These are phyloP conservation scores for Sporothrix globosa DNA, from an alignment of 2,329 filamentous ascomycete species.

Conservation along the genomic window DNA sequence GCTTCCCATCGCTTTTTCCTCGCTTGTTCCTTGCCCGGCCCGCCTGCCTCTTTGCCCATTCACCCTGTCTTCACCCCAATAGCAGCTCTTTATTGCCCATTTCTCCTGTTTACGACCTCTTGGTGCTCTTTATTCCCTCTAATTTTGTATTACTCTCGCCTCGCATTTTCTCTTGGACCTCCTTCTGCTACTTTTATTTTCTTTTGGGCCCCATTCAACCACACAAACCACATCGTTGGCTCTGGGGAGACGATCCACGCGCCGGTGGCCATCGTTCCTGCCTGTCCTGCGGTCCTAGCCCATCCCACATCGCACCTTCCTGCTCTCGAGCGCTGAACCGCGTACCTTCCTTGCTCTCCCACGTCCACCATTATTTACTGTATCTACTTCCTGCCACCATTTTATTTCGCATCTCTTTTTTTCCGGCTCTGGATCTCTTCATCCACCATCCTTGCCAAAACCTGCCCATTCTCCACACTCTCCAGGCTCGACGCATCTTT, in stretches of 20 bases:
- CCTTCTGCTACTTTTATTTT: too few relatives aligned
- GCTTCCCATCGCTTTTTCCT: background rate
- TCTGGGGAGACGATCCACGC: constrained; percentile 14
- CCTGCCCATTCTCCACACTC: background rate
- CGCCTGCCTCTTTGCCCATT: constrained; percentile 4
- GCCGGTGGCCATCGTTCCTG: constrained; percentile 13
- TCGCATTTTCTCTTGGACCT: background rate
- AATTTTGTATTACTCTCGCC: background rate
- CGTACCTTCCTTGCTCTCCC: background rate
- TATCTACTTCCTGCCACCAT: background rate
- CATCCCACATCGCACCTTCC: constrained; percentile 12
- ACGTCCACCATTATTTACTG: background rate
- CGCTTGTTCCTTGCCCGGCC: background rate
- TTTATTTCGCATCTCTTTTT: background rate
- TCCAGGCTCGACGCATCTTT: background rate
- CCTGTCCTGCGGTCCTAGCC: background rate
- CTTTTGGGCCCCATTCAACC: constrained; percentile 1
- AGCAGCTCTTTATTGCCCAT: background rate
- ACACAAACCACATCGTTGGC: background rate
- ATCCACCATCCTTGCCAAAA: constrained; percentile 15
- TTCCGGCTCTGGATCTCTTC: background rate
- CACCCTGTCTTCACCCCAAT: constrained; percentile 11
- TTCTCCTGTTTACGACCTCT: background rate
- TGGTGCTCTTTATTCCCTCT: background rate
- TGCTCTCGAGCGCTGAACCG: background rate